A percentile compares a stretch with the other conserved stretches of the same genome.
Conservation (phyloP, 495 filamentous ascomycete species). For the Patellaria atrata region DNA sequence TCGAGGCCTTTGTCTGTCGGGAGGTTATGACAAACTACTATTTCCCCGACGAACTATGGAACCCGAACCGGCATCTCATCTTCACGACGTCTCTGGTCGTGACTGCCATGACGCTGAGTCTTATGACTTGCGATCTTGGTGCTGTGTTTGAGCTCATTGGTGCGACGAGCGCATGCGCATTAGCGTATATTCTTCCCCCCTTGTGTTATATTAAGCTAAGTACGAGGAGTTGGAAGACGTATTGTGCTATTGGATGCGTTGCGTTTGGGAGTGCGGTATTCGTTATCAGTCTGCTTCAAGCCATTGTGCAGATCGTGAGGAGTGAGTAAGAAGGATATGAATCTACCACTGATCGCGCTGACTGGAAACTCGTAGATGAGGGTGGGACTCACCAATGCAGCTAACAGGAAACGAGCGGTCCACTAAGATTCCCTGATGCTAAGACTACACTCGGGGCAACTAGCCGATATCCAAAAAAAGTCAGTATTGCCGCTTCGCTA, state of each 20-base stretch:
- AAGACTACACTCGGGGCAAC: too few relatives aligned
- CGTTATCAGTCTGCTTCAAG: slow-evolving; percentile 11
- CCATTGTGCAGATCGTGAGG: slow-evolving; percentile 21
- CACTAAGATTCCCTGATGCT: too few relatives aligned
- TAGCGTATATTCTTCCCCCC: slow-evolving; percentile 91
- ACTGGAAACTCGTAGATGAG: too few relatives aligned
- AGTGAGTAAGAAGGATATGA: too few relatives aligned
- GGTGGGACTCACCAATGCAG: too few relatives aligned
- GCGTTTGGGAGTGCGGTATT: slow-evolving; percentile 18
- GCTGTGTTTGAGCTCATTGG: slow-evolving; percentile 91
- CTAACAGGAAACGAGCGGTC: too few relatives aligned
- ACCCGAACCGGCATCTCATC: slow-evolving; percentile 69
- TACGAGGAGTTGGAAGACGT: slow-evolving; percentile 26
- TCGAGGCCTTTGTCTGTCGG: slow-evolving; percentile 93
- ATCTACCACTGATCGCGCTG: too few relatives aligned
- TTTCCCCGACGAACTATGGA: slow-evolving; percentile 67
- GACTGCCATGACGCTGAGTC: slow-evolving; percentile 56
- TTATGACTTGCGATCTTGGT: slow-evolving; percentile 85
- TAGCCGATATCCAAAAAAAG: too few relatives aligned
- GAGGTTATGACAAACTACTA: slow-evolving; percentile 94
- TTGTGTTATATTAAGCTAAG: slow-evolving; percentile 90
- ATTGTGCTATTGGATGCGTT: slow-evolving; percentile 9
- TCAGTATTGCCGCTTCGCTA: too few relatives aligned
- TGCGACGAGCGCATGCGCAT: slow-evolving; percentile 80
- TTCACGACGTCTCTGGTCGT: slow-evolving; percentile 70